Conservation (phyloP, 768 basidiomycete species). For the Trametes cinnabarina region DNA sequence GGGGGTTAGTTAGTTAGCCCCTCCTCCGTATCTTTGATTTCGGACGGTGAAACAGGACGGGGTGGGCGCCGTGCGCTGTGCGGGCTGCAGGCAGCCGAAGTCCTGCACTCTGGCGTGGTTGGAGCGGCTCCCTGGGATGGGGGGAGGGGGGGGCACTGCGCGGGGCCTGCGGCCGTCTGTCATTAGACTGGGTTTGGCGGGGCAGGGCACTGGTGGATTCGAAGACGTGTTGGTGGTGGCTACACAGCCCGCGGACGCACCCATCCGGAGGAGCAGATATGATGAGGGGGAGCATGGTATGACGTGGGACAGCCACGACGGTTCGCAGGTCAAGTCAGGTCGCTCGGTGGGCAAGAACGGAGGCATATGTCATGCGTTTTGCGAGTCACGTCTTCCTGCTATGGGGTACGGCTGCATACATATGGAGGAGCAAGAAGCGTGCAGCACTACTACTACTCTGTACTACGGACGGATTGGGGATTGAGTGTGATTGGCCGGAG, state of each 20-base stretch:
- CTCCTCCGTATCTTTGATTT: background rate
- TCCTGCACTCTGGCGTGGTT: no score
- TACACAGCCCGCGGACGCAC: conserved; percentile 1
- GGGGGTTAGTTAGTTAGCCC: background rate
- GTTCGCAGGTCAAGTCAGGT: background rate
- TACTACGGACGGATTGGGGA: background rate
- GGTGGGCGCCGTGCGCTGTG: background rate
- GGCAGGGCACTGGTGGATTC: background rate
- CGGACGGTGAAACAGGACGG: background rate
- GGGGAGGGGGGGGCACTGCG: background rate
- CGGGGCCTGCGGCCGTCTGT: background rate
- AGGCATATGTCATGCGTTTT: no score
- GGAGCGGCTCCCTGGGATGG: no score
- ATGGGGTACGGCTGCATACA: no score
- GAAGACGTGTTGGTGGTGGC: background rate
- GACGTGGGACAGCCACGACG: conserved; percentile 3
- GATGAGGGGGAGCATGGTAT: background rate
- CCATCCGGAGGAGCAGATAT: background rate
- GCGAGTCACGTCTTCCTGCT: no score
- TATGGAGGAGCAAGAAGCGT: background rate
- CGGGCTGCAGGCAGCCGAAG: background rate
- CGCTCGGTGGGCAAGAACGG: no score
- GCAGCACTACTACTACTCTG: no score
- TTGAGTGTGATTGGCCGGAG: background rate
- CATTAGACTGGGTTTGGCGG: conserved; percentile 12